Evolutionary conservation across 2,329 filamentous ascomycete genomes (phyloP).

Genomic region (Aureobasidium sp.): DNA sequence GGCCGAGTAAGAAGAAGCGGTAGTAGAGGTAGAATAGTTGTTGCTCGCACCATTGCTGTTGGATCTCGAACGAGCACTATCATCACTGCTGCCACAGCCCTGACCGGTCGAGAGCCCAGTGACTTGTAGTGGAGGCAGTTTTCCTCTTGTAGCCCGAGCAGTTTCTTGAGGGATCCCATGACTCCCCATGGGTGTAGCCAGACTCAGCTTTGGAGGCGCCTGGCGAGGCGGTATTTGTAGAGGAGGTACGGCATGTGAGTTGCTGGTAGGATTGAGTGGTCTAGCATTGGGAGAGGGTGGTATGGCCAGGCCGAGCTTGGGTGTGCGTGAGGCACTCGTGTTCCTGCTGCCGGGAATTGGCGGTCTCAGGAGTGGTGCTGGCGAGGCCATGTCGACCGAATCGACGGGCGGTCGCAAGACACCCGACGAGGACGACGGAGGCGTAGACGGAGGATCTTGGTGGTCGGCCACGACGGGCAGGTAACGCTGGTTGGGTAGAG

Average conservation of each 20-base stretch:
- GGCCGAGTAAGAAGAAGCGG: conserved; percentile 69
- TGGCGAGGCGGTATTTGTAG: conserved; percentile 43
- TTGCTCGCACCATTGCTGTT: conserved; percentile 76
- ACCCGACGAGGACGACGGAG: conserved; percentile 12
- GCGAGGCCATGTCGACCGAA: conserved; percentile 56
- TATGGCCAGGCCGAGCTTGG: conserved; percentile 80
- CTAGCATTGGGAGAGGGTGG: conserved; percentile 78
- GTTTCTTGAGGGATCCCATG: conserved; percentile 61
- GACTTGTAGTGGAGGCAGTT: conserved; percentile 47
- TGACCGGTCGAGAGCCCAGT: conserved; percentile 50
- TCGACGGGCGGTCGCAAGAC: conserved; percentile 1
- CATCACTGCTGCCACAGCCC: conserved; percentile 54
- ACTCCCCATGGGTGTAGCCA: conserved; percentile 83
- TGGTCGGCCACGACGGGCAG: conserved; percentile 26
- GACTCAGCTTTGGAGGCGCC: conserved; percentile 67
- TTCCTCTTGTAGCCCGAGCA: conserved; percentile 42
- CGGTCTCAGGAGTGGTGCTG: conserved; percentile 72
- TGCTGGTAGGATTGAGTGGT: conserved; percentile 46
- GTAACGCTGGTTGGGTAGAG: not conserved
- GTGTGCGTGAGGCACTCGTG: conserved; percentile 55
- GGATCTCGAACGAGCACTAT: conserved; percentile 73
- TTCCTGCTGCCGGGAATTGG: conserved; percentile 64
- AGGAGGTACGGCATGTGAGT: conserved; percentile 24
- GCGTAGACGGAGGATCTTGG: conserved; percentile 16
- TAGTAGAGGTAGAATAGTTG: conserved; percentile 72